Percentiles rank a stretch among this genome's conserved stretches.
phyloP scores from a whole-genome alignment of 2,329 filamentous ascomycete genomes.

The Aphanocladium album region DNA sequence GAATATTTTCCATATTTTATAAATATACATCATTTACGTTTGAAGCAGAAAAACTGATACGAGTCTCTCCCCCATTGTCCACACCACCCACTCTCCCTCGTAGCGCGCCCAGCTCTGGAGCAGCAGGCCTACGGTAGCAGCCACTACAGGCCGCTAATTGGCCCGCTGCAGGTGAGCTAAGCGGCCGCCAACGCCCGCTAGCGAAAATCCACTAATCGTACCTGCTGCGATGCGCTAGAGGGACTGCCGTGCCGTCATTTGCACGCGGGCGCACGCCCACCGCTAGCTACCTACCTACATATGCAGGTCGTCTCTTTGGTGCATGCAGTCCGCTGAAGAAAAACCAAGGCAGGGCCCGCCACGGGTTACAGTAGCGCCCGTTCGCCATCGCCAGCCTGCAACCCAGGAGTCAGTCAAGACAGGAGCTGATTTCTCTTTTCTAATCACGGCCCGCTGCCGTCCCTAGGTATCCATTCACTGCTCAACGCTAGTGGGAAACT shows the following conservation, averaged over 20 bases:
- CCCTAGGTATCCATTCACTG: background rate
- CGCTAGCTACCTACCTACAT: too few species aligned
- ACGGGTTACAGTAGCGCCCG: too few species aligned
- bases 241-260: background rate
- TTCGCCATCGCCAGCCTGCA: background rate
- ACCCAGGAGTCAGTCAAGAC: background rate
- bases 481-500: background rate
- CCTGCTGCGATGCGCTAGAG: background rate
- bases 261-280: background rate
- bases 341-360: too few species aligned
- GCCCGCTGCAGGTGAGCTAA: background rate
- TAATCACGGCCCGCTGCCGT: background rate
- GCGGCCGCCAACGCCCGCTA: background rate
- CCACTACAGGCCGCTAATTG: too few species aligned
- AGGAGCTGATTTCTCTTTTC: background rate
- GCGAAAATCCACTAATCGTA: background rate
- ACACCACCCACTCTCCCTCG: too few species aligned
- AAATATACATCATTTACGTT: too few species aligned
- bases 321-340: too few species aligned
- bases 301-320: too few species aligned
- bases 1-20: too few species aligned
- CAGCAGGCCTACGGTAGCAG: background rate
- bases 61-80: too few species aligned
- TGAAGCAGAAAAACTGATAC: too few species aligned
- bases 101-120: background rate